Percentiles rank a stretch among this genome's conserved stretches.
Evolutionary conservation across 2,329 filamentous ascomycete genomes (phyloP).

Genomic region (Pseudocercospora cruenta): DNA sequence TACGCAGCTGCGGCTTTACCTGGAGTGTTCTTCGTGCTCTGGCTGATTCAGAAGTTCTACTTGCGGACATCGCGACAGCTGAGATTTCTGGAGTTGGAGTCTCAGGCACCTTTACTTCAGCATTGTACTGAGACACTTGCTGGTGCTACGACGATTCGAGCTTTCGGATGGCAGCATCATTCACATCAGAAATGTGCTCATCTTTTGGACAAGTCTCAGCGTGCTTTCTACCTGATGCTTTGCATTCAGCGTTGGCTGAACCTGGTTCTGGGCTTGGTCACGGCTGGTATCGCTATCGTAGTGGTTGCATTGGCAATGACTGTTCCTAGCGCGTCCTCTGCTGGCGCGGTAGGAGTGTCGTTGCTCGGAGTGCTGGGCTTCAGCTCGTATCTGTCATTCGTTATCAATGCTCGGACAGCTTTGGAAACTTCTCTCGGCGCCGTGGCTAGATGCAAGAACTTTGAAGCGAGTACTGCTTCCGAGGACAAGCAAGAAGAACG

Average conservation of each 20-base stretch:
- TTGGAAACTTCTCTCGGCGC: slow-evolving; percentile 63
- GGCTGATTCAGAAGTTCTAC: slow-evolving; percentile 51
- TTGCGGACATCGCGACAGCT: slow-evolving; percentile 53
- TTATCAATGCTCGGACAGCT: slow-evolving; percentile 59
- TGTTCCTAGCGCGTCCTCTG: slow-evolving; percentile 40
- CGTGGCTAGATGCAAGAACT: slow-evolving; percentile 59
- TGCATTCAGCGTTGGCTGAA: slow-evolving; percentile 51
- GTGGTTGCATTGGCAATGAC: slow-evolving; percentile 42
- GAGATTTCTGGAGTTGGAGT: slow-evolving; percentile 58
- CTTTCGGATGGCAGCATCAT: slow-evolving; percentile 53
- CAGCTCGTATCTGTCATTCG: slow-evolving; percentile 54
- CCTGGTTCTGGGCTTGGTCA: slow-evolving; percentile 46
- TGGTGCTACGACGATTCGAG: slow-evolving; percentile 56
- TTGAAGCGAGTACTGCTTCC: slow-evolving; percentile 48
- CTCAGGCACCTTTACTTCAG: slow-evolving; percentile 52
- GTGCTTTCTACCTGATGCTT: slow-evolving; percentile 51
- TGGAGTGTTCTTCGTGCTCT: slow-evolving; percentile 43
- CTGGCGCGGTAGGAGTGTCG: slow-evolving; percentile 53
- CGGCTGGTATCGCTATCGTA: slow-evolving; percentile 38
- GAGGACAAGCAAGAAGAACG: slow-evolving; percentile 65
- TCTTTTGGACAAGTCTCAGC: slow-evolving; percentile 47
- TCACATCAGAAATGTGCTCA: slow-evolving; percentile 44
- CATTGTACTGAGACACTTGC: slow-evolving; percentile 56
- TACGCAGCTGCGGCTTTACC: slow-evolving; percentile 48
- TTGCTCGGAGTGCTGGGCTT: slow-evolving; percentile 59